Evolutionary conservation across 768 basidiomycete genomes (phyloP), one percentile per base, ranked within the genome.

Genomic region (Boletus sp.): DNA sequence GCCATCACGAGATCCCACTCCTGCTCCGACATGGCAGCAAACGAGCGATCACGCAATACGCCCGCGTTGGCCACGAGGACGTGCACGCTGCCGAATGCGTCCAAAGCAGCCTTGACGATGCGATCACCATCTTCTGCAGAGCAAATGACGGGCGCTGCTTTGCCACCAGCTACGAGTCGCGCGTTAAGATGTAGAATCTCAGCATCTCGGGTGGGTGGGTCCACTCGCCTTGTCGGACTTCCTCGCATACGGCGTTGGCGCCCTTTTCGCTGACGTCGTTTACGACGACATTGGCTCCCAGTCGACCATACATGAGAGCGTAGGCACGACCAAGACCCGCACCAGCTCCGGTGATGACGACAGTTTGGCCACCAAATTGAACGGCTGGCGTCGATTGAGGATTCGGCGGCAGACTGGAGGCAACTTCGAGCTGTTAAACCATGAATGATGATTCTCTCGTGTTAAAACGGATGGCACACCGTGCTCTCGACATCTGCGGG

Each of bases 251-350:
- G 8, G 81, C 75, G 20, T 84, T 83, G 7, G 94, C 94, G 2
- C 83, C 87, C 64, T 94, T 91, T 67, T 87, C 89, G 69, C 81
- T 93, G 47, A 98, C 87, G 66, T 99, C 97, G 70, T 98, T 99
- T 42, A 98, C 85, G 45, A 98, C 90, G 33, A 99, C 91, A 64
- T 97, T 97, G 10, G 94, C 96, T n/a, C 97, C 96, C 9, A 95
- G 84, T 52, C 83, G 85, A 28, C 82, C 91, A 67, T 89, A 98
- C 90, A 98, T 91, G 42, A 89, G 80, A 0, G 97, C 91, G 68
- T 98, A 97, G 2, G 84, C 83, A 30, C 97, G 86, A 17, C 97
- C 97, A 32, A 99, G 85, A 51, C 96, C 97, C 29, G 90, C 92
- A 41, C 96, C 96, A 7, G 94, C 92, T 39, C 96, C 97, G 3